These are phyloP conservation scores for Neopestalotiopsis sp. DNA, from an alignment of 2,329 filamentous ascomycete genomes.

Conservation along the genomic window DNA sequence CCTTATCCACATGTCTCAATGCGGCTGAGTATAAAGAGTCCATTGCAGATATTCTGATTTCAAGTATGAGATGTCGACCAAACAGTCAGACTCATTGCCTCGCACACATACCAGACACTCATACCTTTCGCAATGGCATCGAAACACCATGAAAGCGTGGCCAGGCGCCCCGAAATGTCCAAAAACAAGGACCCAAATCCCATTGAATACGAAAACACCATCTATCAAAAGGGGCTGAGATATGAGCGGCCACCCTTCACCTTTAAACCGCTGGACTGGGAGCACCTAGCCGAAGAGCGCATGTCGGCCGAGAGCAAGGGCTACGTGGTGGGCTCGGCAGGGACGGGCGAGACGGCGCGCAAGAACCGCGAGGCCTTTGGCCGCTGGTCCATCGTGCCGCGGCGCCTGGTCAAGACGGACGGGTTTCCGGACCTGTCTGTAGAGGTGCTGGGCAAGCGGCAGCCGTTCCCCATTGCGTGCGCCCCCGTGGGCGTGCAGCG, in stretches of 20 bases:
- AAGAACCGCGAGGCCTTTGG: slow-evolving; percentile 32
- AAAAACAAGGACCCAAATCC: slow-evolving; percentile 23
- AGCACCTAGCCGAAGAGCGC: slow-evolving; percentile 27
- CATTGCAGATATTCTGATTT: not conserved
- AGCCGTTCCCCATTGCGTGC: slow-evolving; percentile 29
- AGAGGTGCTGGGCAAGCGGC: slow-evolving; percentile 22
- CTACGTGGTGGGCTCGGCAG: slow-evolving; percentile 30
- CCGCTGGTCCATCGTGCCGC: slow-evolving; percentile 29
- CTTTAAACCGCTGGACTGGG: slow-evolving; percentile 33
- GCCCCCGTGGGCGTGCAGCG: slow-evolving; percentile 33
- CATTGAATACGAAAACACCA: slow-evolving; percentile 24
- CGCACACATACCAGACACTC: not conserved
- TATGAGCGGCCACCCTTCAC: slow-evolving; percentile 32
- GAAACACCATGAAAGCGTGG: not conserved
- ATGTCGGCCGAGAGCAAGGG: slow-evolving; percentile 31
- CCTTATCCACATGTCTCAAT: slow-evolving; percentile 3
- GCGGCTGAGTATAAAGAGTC: slow-evolving; percentile 2
- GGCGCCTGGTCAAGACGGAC: slow-evolving; percentile 25
- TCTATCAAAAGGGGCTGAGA: slow-evolving; percentile 28
- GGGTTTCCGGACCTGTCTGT: slow-evolving; percentile 24
- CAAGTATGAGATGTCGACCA: not conserved
- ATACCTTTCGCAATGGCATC: not conserved
- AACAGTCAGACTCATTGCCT: not conserved
- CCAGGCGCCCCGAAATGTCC: slow-evolving; percentile 8
- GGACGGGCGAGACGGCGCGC: slow-evolving; percentile 29